These are phyloP conservation scores for Isatis lusitanica DNA, from an alignment of 441 rosid genomes.

Conservation along the genomic window DNA sequence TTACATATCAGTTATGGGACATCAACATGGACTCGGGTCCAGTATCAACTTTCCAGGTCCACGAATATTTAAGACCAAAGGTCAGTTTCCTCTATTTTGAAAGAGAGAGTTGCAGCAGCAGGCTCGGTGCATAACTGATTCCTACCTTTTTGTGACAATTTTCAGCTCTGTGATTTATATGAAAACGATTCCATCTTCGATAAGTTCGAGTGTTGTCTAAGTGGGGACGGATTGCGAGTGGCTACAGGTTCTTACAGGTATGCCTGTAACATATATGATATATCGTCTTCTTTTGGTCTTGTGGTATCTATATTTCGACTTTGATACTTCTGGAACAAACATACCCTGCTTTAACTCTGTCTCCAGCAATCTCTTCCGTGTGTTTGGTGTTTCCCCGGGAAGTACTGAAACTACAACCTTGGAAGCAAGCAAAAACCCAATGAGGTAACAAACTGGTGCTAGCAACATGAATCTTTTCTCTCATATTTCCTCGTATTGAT, in stretches of 20 bases:
- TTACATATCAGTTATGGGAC: conserved; percentile 35
- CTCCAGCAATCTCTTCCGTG: conserved; percentile 87
- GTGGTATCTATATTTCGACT: not conserved
- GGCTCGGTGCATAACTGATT: conserved; percentile 2
- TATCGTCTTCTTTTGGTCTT: not conserved
- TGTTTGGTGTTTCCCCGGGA: conserved; percentile 74
- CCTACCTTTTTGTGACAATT: not conserved
- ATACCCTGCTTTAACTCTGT: not conserved
- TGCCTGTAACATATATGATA: not conserved
- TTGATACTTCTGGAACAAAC: conserved; percentile 10
- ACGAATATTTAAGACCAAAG: conserved; percentile 38
- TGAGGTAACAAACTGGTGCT: conserved; percentile 57
- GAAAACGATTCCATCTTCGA: conserved; percentile 89
- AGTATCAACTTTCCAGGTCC: conserved; percentile 38
- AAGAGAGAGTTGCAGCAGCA: not conserved
- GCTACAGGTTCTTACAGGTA: conserved; percentile 97
- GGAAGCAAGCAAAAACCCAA: conserved; percentile 97
- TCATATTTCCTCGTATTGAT: not conserved
- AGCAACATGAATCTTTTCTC: not conserved
- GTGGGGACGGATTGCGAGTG: conserved; percentile 88
- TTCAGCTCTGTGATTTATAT: conserved; percentile 38
- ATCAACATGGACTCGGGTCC: conserved; percentile 43
- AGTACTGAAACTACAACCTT: conserved; percentile 76
- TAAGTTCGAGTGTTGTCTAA: conserved; percentile 92
- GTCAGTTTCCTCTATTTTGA: conserved; percentile 26